Evolutionary conservation across 176 grass and related monocot genomes (phyloP), one percentile per base, ranked within the genome.

Genomic region (Themeda triandra): DNA sequence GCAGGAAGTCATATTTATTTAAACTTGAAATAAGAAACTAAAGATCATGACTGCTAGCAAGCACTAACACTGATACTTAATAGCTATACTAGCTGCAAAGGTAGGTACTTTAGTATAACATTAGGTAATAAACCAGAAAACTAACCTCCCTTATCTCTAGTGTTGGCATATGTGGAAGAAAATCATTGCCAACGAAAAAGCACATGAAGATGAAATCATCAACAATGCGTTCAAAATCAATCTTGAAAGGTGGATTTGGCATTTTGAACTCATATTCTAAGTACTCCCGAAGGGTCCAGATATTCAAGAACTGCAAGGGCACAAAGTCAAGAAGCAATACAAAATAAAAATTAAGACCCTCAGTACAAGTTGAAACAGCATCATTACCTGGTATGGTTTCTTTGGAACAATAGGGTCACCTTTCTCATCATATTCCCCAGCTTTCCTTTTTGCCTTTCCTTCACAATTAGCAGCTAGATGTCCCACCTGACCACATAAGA

Each of bases 151-250:
- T 92, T 49, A 97, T 94, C 86, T 97, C 95, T 78, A 94, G 62
- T 69, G 95, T 97, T 48, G 95, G 95, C 95, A 97, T 97, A 54
- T 94, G 95, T 41, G 95, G 95, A 65, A 97, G 95, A 94, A 97
- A 97, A 91, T 97, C 95, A 76, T 97, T 97, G 42, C 95, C 95
- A 78, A 97, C 95, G 82, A 97, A 97, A 84, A 97, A 97, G 31
- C 95, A 97, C 24, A 97, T 92, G 86, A 97, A 97, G 82, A 97
- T 89, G 86, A 97, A 97, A 91, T 97, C 95, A 76, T 97, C 95
- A 81, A 97, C 69, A 64, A 97, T 97, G 71, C 92, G 90, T 63
- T 97, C 95, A 84, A 97, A 77, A 78, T 97, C 95, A 83, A 92
- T 87, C 86, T 92, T 45, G 79, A 92, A 94, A 84, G 92, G 84